phyloP scores from a whole-genome alignment of 2,329 filamentous ascomycete species.

The Clonostachys solani region DNA sequence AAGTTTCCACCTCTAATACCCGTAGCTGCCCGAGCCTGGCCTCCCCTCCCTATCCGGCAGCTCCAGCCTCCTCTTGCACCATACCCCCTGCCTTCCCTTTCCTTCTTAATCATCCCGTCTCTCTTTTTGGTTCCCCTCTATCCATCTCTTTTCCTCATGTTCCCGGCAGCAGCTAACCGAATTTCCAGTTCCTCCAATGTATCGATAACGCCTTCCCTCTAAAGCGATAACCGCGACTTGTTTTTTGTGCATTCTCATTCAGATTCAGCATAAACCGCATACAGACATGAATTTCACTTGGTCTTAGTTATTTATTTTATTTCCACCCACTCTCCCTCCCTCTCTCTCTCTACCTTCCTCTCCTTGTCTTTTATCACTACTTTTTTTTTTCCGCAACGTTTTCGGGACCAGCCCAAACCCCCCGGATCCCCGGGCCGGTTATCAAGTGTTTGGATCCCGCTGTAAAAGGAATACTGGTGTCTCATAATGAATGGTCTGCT shows the following conservation, averaged over 20 bases:
- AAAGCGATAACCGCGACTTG: neutral
- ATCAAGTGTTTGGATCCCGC: neutral
- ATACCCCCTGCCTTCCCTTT: neutral
- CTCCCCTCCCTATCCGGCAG: neutral
- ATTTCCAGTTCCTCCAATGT: slow-evolving; percentile 10
- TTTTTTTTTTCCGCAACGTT: no score
- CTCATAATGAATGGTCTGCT: neutral
- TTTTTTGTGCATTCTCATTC: no score
- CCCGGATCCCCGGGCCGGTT: neutral
- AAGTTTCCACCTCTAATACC: slow-evolving; percentile 8
- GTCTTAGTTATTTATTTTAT: neutral
- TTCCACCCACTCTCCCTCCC: neutral
- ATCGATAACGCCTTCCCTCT: slow-evolving; percentile 9
- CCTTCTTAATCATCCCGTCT: no score
- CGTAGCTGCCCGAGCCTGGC: slow-evolving; percentile 5
- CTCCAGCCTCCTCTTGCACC: slow-evolving; percentile 1
- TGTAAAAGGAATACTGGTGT: no score
- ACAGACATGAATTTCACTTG: neutral
- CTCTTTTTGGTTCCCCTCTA: no score
- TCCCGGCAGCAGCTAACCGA: neutral
- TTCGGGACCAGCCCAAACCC: neutral
- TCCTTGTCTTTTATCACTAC: no score
- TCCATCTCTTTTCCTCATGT: no score
- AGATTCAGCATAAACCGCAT: no score
- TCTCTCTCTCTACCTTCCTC: no score